These are phyloP conservation scores for Alternaria ventricosa DNA, from an alignment of 2,329 filamentous ascomycete genomes.

Conservation along the genomic window DNA sequence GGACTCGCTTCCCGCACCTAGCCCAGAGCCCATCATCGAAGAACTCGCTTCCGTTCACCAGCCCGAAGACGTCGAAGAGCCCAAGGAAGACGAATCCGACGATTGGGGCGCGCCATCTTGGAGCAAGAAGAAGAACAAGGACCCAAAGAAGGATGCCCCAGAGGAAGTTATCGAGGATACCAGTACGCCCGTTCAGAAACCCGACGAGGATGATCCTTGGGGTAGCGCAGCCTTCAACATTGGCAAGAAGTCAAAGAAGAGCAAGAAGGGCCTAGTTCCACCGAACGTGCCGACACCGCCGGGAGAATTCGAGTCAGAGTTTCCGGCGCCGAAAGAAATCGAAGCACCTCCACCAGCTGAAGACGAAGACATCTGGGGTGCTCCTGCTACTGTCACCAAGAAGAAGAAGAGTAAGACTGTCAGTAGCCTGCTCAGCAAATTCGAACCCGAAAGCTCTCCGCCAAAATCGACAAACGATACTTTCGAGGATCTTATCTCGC, in stretches of 20 bases:
- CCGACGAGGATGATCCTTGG: constrained; percentile 52
- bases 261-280: constrained; percentile 60
- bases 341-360: constrained; percentile 44
- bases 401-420: constrained; percentile 42
- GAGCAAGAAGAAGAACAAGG: constrained; percentile 55
- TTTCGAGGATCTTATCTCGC: constrained; percentile 42
- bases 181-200: constrained; percentile 51
- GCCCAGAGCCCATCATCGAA: constrained; percentile 36
- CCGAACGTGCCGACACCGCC: constrained; percentile 58
- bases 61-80: constrained; percentile 59
- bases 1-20: constrained; percentile 40
- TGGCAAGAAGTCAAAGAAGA: constrained; percentile 63
- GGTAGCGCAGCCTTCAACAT: constrained; percentile 48
- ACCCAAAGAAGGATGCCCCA: constrained; percentile 48
- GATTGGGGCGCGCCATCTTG: constrained; percentile 65
- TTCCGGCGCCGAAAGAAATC: constrained; percentile 62
- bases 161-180: constrained; percentile 50
- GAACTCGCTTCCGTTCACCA: constrained; percentile 44
- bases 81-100: constrained; percentile 58
- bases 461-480: constrained; percentile 43
- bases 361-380: constrained; percentile 44
- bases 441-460: constrained; percentile 34
- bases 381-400: constrained; percentile 30
- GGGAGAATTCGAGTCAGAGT: constrained; percentile 47
- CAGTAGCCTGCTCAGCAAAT: constrained; percentile 40